Base-by-base conservation (phyloP, 371 early-diverging fungal genomes). In the Mortierella sp. region DNA sequence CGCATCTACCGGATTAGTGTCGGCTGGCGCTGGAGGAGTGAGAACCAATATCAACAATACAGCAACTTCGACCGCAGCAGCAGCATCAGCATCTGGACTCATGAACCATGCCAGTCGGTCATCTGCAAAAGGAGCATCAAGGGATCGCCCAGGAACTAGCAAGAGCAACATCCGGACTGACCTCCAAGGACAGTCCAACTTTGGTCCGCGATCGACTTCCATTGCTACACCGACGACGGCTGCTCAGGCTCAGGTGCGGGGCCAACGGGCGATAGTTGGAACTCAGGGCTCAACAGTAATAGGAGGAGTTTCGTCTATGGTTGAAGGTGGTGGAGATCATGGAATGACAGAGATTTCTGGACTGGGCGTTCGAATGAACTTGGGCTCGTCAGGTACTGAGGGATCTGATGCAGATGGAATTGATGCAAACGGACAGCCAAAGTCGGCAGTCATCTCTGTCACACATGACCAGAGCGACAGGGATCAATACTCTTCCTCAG, bases 201-300 rank as follows among this genome's bases (percentile, higher is more conserved):
- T 47, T 60, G 74, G 65, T 44, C 72, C 84, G 5, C 65, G 81
- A 44, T 28, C 63, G 21, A 73, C 13, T 2, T 50, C 82, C 0
- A 73, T 81, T 26, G 74, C 79, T 0, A 85, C 85, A 48, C 81
- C 85, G 9, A 80, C 76, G 24, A 85, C 72, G 13, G 79, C 80
- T 26, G 72, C 80, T 2, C 31, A 78, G 47, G 63, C 80, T 9
- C 31, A 78, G 52, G 63, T 77, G 26, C 38, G 72, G 34, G 78
- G 60, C 57, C 80, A 84, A 28, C 78, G 76, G 14, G 70, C 54
- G 2, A n/a, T 54, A 13, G 54, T 42, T n/a, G 58, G 76, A 16
- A 19, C 24, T 3, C 57, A 60, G 5, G 60, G 57, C 34, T 31
- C 38, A 7, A 54, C 58, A 50, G 52, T 44, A 24, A 21, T 24